Base-by-base conservation (phyloP, 257 asterid genomes). In the Nicotiana tomentosiformis region DNA sequence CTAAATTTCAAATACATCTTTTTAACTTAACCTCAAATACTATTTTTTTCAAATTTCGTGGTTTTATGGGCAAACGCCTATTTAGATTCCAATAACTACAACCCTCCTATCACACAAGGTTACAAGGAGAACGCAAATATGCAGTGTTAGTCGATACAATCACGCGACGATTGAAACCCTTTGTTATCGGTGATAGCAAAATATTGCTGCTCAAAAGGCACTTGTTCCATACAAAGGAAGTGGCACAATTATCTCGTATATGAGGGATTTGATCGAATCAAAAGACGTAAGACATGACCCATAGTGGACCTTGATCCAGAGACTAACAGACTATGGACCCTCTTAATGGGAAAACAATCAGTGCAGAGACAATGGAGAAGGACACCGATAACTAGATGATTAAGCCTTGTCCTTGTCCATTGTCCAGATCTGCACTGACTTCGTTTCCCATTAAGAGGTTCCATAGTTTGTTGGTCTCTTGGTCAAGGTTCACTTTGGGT, bases 221-320 rank as follows among this genome's bases (percentile, higher is more conserved):
- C 89, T 93, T 83, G 91, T 95, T 82, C 93, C 94, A 57, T 93
- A 91, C 84, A 87, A 79, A 77, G 94, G 87, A 84, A 85, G 88
- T 80, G 90, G 90, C 32, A 83, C 90, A 30, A 65, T 92, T 79
- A 91, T 95, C 84, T 92, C 94, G 32, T 30, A 20, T 86, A 77
- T 76, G 89, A 82, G 66, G 91, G 66, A 39, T 83, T 85, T 82
- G 91, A 88, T 80, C 86, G 83, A 46, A 86, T 90, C 33, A 92
- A 88, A 85, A 90, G 84, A 60, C 88, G 74, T 62, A 84, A 20
- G 81, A 89, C 91, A 61, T 92, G 99, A 65, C 97, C 97, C 43
- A 95, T 85, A 86, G 97, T 93, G 82, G 93, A 95, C 91, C 99
- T 95, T 83, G 97, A 95, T 85, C 93, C 94, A 5, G 94, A 95